Evolutionary conservation across 108 stramenopile species (phyloP), one percentile per base, ranked within the genome.

Genomic region (Skeletonema grethae): DNA sequence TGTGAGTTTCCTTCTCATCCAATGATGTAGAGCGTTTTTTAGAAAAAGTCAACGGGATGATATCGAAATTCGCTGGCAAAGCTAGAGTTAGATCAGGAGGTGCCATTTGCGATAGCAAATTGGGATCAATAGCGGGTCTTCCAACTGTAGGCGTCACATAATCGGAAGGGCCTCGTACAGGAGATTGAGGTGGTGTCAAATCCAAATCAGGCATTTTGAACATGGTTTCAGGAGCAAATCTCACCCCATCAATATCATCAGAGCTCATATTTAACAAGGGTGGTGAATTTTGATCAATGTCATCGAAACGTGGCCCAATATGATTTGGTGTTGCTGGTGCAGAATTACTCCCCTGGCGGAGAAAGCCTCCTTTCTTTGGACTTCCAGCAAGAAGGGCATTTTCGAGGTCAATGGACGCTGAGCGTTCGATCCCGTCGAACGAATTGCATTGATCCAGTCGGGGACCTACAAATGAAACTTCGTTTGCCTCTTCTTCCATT

Each of bases 131-230:
- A 2, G 46, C 5, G 4, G 29, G 67, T 28, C 78, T 45, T 43
- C 12, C 61, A 13, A 77, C 56, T 43, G 76, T 75, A 11, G 76
- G 79, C 15, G 79, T 80, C 9, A 75, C 57, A 50, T 75, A 80
- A 53, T 80, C 79, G 31, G 70, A 32, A 48, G 82, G 82, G 7
- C 77, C 78, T 29, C 83, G 56, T 4, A 76, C 68, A 48, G 87
- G 90, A 10, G 88, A 74, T 12, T 70, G 67, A 32, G 88, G 91
- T 34, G 91, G 90, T 3, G 86, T 84, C 13, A 88, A 69, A 43
- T 63, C 61, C 13, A 70, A 48, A 59, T 64, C 60, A 4, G 69
- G 69, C 12, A 70, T 70, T 5, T 57, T 41, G 34, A 77, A 65
- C 2, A 69, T 6, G 11, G 34, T 16, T 22, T 31, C 39, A 24